Evolutionary conservation across 202 grass and related monocot genomes (phyloP).

Genomic region (Miscanthus sacchariflorus): DNA sequence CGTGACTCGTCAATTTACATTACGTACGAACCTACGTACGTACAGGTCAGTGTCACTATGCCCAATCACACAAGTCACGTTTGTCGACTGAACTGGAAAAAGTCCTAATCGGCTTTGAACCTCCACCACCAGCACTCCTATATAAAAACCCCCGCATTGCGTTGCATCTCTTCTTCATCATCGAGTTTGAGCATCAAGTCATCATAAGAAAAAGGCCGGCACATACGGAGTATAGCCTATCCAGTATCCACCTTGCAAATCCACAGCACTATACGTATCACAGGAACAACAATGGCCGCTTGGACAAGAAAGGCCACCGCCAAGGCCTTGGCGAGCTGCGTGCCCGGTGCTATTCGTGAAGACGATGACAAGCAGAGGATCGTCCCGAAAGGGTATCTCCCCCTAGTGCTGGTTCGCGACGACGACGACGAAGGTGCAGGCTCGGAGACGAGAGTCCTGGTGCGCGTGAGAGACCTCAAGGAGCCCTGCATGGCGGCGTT

Average conservation of each 20-base stretch:
- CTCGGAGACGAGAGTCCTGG: slow-evolving; percentile 37
- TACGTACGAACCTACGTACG: neutral
- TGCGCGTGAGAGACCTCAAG: slow-evolving; percentile 44
- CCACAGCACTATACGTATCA: neutral
- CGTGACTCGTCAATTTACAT: neutral
- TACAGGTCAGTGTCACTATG: neutral
- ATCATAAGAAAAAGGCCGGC: neutral
- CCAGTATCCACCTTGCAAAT: too few species aligned
- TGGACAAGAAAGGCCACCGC: slow-evolving; percentile 38
- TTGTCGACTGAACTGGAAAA: neutral
- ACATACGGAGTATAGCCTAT: too few species aligned
- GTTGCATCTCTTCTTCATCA: neutral
- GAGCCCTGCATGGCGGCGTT: slow-evolving; percentile 35
- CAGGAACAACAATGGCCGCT: slow-evolving; percentile 1
- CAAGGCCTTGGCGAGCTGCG: slow-evolving; percentile 8
- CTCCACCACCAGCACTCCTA: neutral
- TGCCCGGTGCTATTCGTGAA: neutral
- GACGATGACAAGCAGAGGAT: neutral
- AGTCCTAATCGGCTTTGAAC: neutral
- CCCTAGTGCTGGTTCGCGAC: slow-evolving; percentile 42
- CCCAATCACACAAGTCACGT: slow-evolving; percentile 15
- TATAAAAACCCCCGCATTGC: neutral
- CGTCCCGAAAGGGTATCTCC: slow-evolving; percentile 54
- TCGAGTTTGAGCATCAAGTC: slow-evolving; percentile 8
- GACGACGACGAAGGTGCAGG: neutral